Base-by-base conservation (phyloP, 768 basidiomycete species). In the Lactifluus echinatus region DNA sequence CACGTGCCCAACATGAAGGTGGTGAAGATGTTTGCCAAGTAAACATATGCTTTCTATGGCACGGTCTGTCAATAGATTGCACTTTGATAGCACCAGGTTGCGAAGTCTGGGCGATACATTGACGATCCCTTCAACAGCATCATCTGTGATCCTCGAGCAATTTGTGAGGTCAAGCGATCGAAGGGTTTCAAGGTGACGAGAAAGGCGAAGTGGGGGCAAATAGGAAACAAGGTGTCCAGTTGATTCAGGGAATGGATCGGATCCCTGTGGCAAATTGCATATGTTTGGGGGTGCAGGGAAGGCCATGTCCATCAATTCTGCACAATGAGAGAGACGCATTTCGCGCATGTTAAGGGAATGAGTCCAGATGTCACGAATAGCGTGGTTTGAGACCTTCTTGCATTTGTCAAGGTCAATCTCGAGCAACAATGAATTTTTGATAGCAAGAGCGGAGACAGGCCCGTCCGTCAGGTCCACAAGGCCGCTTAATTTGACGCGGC, bases 321-420 rank as follows among this genome's bases (percentile, higher is more conserved):
- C 71, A 68, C 92, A 93, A 53, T 87, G 82, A 8, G 87, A 86
- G 42, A 98, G 77, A 42, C 87, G 81, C 74, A 99, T 81, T 71
- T 99, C 96, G 52, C 95, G 86, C 77, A 99, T 87, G 66, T 93
- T 82, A 23, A 74, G 73, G 2, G 85, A 85, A 65, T 88, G 72
- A 14, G 79, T 74, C 89, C 94, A 94, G 31, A 98, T 79, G 61
- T 91, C 85, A 51, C 90, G 85, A 55, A 93, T 75, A 29, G 89
- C 78, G 15, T 76, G 68, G 67, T 96, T 85, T n/a, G 91, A 87
- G 66, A 97, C 79, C 53, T 75, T 75, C 58, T 79, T 78, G 73
- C 93, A 93, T 60, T 83, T 79, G 66, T 90, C 86, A 66, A 99
- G 83, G 71, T 99, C 96, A 63, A 98, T 83, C 71, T 99, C 96